A percentile compares a stretch with the other conserved stretches of the same genome.
Evolutionary conservation across 106 monocot genomes (phyloP).

Genomic region (Dioscorea dumetorum): DNA sequence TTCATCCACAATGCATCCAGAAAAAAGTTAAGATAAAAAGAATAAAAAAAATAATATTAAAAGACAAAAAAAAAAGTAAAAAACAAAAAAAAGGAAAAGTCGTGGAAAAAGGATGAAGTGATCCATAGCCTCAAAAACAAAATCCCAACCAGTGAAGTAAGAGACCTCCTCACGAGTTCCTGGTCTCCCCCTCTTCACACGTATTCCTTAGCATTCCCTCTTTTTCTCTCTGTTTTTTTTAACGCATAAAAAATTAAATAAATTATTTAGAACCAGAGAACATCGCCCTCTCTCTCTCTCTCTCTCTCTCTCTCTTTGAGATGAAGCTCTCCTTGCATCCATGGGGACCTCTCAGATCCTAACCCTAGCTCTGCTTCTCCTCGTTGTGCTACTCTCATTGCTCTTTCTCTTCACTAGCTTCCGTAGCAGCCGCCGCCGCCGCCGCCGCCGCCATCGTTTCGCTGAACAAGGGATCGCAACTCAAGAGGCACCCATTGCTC

Average conservation of each 20-base stretch:
- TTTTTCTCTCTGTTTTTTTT: too few relatives aligned
- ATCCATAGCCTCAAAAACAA: too few relatives aligned
- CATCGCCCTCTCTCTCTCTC: constrained; percentile 1
- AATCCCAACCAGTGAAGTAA: too few relatives aligned
- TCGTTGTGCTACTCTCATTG: neutral
- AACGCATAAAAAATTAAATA: too few relatives aligned
- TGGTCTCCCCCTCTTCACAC: neutral
- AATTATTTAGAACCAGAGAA: neutral
- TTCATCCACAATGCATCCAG: too few relatives aligned
- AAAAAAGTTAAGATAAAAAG: too few relatives aligned
- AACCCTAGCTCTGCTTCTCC: neutral
- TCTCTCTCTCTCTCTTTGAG: neutral
- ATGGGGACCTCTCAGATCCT: neutral
- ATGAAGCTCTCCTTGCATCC: neutral
- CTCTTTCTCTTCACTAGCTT: constrained; percentile 2
- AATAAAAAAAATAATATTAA: too few relatives aligned
- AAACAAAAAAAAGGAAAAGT: too few relatives aligned
- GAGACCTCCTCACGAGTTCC: neutral
- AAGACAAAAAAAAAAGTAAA: too few relatives aligned
- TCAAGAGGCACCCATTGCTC: neutral
- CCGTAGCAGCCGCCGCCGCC: neutral
- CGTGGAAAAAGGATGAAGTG: too few relatives aligned
- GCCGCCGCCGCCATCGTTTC: neutral
- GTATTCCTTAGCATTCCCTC: neutral
- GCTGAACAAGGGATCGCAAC: neutral